Percentiles rank a stretch among this genome's conserved stretches.
Conservation (phyloP, 176 grass and related monocot genomes). For the Juncus effusus region DNA sequence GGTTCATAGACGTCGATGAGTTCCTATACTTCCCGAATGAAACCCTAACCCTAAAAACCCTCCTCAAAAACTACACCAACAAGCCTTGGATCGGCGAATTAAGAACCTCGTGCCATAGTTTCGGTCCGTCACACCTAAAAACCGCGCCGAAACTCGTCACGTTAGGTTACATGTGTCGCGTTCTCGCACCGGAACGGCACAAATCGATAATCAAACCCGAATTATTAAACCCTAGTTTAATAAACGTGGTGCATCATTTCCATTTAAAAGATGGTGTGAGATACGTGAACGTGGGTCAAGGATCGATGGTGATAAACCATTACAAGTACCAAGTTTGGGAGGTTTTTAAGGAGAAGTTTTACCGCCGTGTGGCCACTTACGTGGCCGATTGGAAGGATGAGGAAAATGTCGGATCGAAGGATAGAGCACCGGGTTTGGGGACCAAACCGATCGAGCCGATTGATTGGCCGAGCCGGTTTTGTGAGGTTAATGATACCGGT, state of each 20-base stretch:
- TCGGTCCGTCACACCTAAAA: conserved; percentile 82
- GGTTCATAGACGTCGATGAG: conserved; percentile 89
- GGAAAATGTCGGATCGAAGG: conserved; percentile 93
- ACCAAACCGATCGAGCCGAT: conserved; percentile 80
- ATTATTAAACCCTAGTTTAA: conserved; percentile 62
- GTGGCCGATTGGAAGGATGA: conserved; percentile 92
- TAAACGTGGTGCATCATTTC: conserved; percentile 98
- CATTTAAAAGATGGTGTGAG: conserved; percentile 78
- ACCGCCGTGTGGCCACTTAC: conserved; percentile 76
- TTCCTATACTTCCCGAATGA: conserved; percentile 73
- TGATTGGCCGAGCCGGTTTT: conserved; percentile 82
- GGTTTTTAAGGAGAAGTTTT: conserved; percentile 97
- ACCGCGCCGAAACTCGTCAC: conserved; percentile 60
- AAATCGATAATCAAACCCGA: conserved; percentile 85
- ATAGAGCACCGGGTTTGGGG: conserved; percentile 79
- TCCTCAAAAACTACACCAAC: conserved; percentile 61
- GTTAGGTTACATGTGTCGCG: conserved; percentile 64
- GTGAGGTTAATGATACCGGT: conserved; percentile 76
- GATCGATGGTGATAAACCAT: conserved; percentile 85
- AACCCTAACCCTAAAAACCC: conserved; percentile 43
- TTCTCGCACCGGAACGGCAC: conserved; percentile 68
- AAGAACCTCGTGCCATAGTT: conserved; percentile 82
- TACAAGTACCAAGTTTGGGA: conserved; percentile 99
- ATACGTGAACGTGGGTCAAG: conserved; percentile 74
- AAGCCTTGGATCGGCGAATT: conserved; percentile 59